Evolutionary conservation across 345 rosid species (phyloP).

Genomic region (Xanthoceras sorbifolium): DNA sequence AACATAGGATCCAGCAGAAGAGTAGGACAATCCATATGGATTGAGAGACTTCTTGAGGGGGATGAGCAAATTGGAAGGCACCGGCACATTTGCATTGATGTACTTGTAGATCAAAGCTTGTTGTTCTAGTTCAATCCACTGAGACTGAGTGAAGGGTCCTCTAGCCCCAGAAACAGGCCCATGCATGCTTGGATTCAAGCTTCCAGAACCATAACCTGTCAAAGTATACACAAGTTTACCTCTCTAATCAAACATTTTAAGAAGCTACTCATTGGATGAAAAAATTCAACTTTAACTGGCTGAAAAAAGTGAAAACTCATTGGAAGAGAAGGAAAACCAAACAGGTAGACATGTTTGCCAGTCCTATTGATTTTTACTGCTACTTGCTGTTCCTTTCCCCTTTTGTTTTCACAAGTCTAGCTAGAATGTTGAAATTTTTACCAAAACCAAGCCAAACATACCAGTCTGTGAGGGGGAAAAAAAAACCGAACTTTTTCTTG

Average conservation of each 20-base stretch:
- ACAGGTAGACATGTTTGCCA: slow-evolving; percentile 2
- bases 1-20: slow-evolving; percentile 44
- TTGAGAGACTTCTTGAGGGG: slow-evolving; percentile 52
- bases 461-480: not conserved
- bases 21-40: slow-evolving; percentile 38
- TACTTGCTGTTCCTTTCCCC: not conserved
- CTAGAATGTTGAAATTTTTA: not conserved
- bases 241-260: slow-evolving; percentile 16
- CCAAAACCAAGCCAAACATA: slow-evolving; percentile 8
- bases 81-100: slow-evolving; percentile 55
- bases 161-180: slow-evolving; percentile 41
- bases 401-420: not conserved
- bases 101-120: slow-evolving; percentile 80
- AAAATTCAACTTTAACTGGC: not conserved
- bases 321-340: not conserved
- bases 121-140: slow-evolving; percentile 70
- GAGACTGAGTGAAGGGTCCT: slow-evolving; percentile 66
- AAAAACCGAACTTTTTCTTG: slow-evolving; percentile 7
- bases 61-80: slow-evolving; percentile 67
- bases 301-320: not conserved
- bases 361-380: slow-evolving; percentile 16
- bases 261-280: slow-evolving; percentile 9
- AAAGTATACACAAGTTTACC: slow-evolving; percentile 5
- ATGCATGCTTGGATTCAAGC: slow-evolving; percentile 60
- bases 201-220: slow-evolving; percentile 52